A percentile compares a stretch with the other conserved stretches of the same genome.
These are phyloP conservation scores for Adansonia rubrostipa DNA, from an alignment of 441 rosid species.

Conservation along the genomic window DNA sequence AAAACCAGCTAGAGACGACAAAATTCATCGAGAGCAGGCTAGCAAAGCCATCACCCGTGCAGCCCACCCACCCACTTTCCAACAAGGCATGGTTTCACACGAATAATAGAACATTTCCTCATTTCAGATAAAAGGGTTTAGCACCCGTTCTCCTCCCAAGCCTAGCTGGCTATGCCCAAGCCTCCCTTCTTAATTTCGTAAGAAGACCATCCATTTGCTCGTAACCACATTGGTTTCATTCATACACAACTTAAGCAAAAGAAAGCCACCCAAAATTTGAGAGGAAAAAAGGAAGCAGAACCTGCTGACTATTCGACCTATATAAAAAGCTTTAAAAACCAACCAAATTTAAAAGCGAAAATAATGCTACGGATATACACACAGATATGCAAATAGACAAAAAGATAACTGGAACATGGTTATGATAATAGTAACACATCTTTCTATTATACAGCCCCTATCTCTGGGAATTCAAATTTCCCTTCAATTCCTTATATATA, in stretches of 20 bases:
- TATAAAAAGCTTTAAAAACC: background rate
- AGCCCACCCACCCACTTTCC: background rate
- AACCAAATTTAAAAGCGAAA: background rate
- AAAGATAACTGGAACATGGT: background rate
- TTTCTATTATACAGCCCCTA: background rate
- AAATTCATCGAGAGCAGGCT: background rate
- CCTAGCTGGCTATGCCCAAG: background rate
- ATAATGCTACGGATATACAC: background rate
- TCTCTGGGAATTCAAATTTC: background rate
- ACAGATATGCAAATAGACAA: background rate
- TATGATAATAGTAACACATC: background rate
- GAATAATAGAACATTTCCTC: background rate
- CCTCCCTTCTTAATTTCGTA: background rate
- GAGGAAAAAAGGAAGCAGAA: background rate
- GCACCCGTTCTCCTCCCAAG: background rate
- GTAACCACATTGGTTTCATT: background rate
- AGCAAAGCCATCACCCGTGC: background rate
- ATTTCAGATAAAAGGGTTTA: background rate
- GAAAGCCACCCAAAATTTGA: background rate
- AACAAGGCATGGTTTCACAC: background rate
- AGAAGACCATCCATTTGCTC: background rate
- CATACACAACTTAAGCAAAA: background rate
- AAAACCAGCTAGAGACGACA: background rate
- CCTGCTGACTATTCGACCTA: background rate
- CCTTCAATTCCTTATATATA: background rate